Base-by-base conservation (phyloP, 2,329 filamentous ascomycete genomes). In the Aspergillus terreus region DNA sequence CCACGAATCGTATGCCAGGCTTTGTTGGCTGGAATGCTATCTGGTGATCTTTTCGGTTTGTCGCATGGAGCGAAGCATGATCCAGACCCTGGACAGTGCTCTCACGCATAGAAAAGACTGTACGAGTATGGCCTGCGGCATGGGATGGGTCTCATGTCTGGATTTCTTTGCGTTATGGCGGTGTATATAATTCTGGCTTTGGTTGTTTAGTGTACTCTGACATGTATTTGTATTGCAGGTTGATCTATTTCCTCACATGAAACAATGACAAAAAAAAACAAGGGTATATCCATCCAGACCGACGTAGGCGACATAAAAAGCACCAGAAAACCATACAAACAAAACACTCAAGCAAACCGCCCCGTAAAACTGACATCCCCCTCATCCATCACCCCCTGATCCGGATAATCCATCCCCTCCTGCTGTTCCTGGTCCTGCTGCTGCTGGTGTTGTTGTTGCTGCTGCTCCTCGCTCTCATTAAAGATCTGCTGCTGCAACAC, bases 401-500 rank as follows among this genome's bases (percentile, higher is more conserved):
- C 61, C 2, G 52, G 52, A 35, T 59, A 60, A 54, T 65, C 44
- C 45, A 52, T 44, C 10, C 14, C 53, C 46, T 61, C 59, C 38
- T 42, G 44, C 35, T 56, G 46, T 12, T 50, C 35, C 12, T 38
- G 38, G 19, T 55, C 40, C 40, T 56, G 42, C 14, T 55, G 43
- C 40, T 56, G 42, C 14, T 55, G 43, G 27, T 62, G 53, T 21
- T 63, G 58, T 52, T 68, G 54, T 43, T 67, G 62, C 47, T 67
- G 66, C 30, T 68, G 61, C 47, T 62, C 64, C 52, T 70, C 67
- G 58, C 66, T 67, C 61, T 71, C 87, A 72, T 86, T 88, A 57
- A 87, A 85, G 64, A 95, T 90, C 81, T 97, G 90, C 80, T 97
- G 92, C 81, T 99, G 92, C 76, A 99, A 72, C 55, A 99, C 92